phyloP scores from a whole-genome alignment of 331 rosid genomes.

The Pyrus hybrid region DNA sequence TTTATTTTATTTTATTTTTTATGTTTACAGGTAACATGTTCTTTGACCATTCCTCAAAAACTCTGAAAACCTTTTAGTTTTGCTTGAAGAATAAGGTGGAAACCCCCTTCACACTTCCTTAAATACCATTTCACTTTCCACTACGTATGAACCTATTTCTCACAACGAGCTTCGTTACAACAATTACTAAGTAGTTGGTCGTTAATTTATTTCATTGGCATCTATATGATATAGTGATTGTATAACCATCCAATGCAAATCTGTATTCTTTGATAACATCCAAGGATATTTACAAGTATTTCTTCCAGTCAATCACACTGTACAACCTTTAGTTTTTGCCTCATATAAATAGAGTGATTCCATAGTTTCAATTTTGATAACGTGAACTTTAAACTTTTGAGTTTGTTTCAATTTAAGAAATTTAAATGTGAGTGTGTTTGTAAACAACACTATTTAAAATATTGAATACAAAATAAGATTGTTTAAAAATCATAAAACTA shows the following conservation, averaged over 20 bases:
- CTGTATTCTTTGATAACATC: not conserved
- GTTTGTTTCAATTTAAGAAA: no score
- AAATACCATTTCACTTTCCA: slow-evolving; percentile 26
- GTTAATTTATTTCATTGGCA: not conserved
- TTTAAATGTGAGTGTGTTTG: no score
- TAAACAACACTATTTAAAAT: no score
- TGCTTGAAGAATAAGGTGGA: slow-evolving; percentile 61
- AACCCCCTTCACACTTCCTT: slow-evolving; percentile 42
- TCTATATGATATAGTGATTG: not conserved
- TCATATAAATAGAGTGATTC: no score
- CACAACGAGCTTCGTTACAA: not conserved
- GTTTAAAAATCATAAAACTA: no score
- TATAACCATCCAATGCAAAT: not conserved
- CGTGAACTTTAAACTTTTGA: no score
- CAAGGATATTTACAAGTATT: not conserved
- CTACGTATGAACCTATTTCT: not conserved
- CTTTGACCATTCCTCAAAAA: slow-evolving; percentile 47
- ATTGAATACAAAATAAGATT: no score
- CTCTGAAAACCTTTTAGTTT: slow-evolving; percentile 30
- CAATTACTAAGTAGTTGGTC: not conserved
- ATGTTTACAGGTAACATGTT: slow-evolving; percentile 38
- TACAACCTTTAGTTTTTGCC: no score
- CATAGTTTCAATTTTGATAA: no score
- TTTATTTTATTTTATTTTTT: not conserved
- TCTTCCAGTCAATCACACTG: no score